Base-by-base conservation (phyloP, 2,329 filamentous ascomycete genomes). In the Teratosphaeria destructans region DNA sequence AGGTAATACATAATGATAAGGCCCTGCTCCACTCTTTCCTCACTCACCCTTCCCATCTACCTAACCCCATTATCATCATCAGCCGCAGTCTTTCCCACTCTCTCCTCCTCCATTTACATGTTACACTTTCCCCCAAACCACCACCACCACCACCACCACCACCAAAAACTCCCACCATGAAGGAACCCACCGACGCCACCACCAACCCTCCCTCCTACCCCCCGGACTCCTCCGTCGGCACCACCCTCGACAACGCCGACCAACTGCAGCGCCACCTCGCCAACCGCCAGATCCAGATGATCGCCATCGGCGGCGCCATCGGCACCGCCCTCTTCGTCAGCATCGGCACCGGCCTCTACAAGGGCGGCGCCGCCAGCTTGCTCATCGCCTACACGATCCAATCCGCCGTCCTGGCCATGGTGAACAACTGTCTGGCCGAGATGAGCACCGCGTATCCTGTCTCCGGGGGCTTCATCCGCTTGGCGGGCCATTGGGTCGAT, bases 391-490 rank as follows among this genome's bases (percentile, higher is more conserved):
- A 82, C 68, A 75, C 77, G 37, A 63, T 84, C 52, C 85, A 86
- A 69, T 77, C 76, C 43, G 70, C 75, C 66, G 67, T 86, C 58
- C 76, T 87, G 61, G 84, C 76, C 27, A 74, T 85, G 54, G 81
- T 87, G 68, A 87, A 86, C 77, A 87, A 86, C 68, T 80, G 79
- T 62, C 77, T 86, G 61, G 84, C 85, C 8, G 85, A 87, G 70
- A 87, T 87, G 84, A 80, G 76, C 34, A 77, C 78, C 43, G 81
- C 81, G 62, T 83, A 85, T 77, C 85, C 85, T 27, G 79, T 87
- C 54, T 80, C 78, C 52, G 84, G 84, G 63, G 82, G 82, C 2
- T 87, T 86, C 68, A 81, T 87, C 63, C 82, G 85, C 61, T 77
- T 86, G 66, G 83, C 83, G 4, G 83, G 84, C 32, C 77, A 83